Percentiles rank a stretch among this genome's conserved stretches.
These are phyloP conservation scores for Quaeritorhiza haematococci DNA, from an alignment of 371 early-diverging fungal genomes.

Conservation along the genomic window DNA sequence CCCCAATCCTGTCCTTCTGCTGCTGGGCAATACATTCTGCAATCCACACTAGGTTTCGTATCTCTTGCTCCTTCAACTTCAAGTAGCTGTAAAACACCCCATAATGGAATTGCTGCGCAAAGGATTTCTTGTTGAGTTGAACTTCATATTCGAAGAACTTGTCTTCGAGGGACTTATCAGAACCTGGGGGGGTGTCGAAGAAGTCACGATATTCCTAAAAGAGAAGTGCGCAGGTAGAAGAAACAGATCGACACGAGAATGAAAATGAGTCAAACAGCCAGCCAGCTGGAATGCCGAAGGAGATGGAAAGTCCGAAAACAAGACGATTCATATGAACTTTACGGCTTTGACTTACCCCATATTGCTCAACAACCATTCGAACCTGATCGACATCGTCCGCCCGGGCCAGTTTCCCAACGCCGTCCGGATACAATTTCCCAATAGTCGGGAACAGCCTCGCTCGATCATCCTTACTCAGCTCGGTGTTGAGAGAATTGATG, in stretches of 20 bases:
- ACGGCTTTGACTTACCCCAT: slow-evolving; percentile 57
- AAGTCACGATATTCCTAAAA: slow-evolving; percentile 65
- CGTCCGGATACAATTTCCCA: slow-evolving; percentile 91
- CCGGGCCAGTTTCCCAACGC: slow-evolving; percentile 71
- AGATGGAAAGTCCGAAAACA: not conserved
- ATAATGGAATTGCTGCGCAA: slow-evolving; percentile 94
- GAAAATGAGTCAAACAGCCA: too few relatives aligned
- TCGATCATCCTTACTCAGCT: slow-evolving; percentile 92
- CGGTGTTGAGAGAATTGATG: slow-evolving; percentile 95
- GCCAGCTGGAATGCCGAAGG: too few relatives aligned
- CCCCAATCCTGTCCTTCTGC: slow-evolving; percentile 90
- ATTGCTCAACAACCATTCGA: slow-evolving; percentile 72
- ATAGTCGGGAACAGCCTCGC: slow-evolving; percentile 84
- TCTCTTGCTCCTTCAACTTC: slow-evolving; percentile 98
- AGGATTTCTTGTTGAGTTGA: slow-evolving; percentile 84
- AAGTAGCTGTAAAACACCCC: slow-evolving; percentile 96
- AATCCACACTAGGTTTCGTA: slow-evolving; percentile 98
- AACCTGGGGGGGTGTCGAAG: slow-evolving; percentile 38
- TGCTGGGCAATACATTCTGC: slow-evolving; percentile 98
- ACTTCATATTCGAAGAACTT: slow-evolving; percentile 94
- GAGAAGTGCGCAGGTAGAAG: not conserved
- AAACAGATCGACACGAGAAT: not conserved
- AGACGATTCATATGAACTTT: not conserved
- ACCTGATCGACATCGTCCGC: slow-evolving; percentile 95
- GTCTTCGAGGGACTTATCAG: slow-evolving; percentile 76